Percentiles rank a stretch among this genome's conserved stretches.
Evolutionary conservation across 805 yeast species (phyloP).

Genomic region (Tetrapisispora pingtungensis): DNA sequence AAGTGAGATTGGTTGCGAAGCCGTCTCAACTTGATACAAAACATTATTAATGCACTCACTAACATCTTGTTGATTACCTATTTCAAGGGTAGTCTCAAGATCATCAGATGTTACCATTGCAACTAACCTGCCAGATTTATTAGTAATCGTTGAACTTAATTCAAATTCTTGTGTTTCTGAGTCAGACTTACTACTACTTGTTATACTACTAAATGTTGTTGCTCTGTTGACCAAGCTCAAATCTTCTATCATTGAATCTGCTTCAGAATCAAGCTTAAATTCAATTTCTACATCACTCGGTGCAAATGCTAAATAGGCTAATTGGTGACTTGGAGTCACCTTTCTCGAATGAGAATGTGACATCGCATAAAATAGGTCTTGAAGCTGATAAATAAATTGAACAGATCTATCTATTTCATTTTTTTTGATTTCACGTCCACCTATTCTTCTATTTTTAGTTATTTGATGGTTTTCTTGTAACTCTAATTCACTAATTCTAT

Average conservation of each 20-base stretch:
- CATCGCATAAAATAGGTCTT: conserved; percentile 59
- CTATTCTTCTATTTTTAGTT: conserved; percentile 49
- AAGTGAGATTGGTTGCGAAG: conserved; percentile 53
- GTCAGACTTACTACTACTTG: neutral
- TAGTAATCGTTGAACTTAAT: neutral
- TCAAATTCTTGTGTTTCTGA: neutral
- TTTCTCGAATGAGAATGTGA: conserved; percentile 49
- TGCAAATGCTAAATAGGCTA: conserved; percentile 79
- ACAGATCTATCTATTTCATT: conserved; percentile 71
- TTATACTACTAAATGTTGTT: neutral
- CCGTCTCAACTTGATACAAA: conserved; percentile 80
- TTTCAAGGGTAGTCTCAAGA: conserved; percentile 61
- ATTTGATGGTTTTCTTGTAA: conserved; percentile 6
- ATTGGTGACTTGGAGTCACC: conserved; percentile 70
- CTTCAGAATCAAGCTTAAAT: conserved; percentile 23
- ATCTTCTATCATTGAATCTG: neutral
- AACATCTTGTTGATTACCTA: conserved; percentile 93
- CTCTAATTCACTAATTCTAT: conserved; percentile 36
- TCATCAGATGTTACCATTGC: conserved; percentile 42
- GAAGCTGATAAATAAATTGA: conserved; percentile 67
- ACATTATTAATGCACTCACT: conserved; percentile 96
- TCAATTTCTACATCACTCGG: conserved; percentile 59
- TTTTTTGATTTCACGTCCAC: conserved; percentile 75
- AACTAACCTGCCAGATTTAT: conserved; percentile 13
- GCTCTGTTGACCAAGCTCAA: neutral